A percentile compares a stretch with the other conserved stretches of the same genome.
Conservation (phyloP, 257 asterid genomes). For the Nicotiana benthamiana region DNA sequence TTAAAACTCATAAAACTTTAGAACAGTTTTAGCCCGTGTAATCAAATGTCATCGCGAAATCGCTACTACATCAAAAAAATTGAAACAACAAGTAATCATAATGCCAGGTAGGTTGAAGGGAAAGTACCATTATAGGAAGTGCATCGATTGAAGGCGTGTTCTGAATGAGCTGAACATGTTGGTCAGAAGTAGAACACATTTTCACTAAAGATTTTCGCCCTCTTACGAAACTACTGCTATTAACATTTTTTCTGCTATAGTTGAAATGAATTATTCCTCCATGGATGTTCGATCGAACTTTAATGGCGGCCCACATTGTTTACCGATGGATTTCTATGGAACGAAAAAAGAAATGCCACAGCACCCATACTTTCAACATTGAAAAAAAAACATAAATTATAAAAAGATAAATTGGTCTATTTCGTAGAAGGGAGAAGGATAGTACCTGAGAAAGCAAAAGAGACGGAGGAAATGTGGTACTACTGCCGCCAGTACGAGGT, state of each 20-base stretch:
- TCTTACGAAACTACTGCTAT: constrained; percentile 5
- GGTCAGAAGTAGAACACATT: constrained; percentile 19
- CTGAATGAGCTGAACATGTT: constrained; percentile 17
- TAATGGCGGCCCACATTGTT: constrained; percentile 30
- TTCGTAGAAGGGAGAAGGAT: background rate
- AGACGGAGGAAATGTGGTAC: too few species aligned
- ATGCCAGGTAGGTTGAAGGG: too few species aligned
- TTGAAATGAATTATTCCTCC: constrained; percentile 8
- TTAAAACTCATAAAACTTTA: too few species aligned
- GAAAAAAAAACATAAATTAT: too few species aligned
- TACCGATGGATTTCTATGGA: too few species aligned
- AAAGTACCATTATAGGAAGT: constrained; percentile 43
- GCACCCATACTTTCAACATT: too few species aligned
- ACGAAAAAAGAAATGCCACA: too few species aligned
- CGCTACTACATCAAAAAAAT: background rate
- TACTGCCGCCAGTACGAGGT: too few species aligned
- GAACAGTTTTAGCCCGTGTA: background rate
- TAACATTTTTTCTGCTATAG: constrained; percentile 15
- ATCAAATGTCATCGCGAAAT: background rate
- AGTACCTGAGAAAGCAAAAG: background rate
- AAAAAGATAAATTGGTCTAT: background rate
- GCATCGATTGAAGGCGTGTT: constrained; percentile 14
- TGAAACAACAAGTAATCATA: background rate
- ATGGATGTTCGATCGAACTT: constrained; percentile 21
- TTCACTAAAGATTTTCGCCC: constrained; percentile 19